These are phyloP conservation scores for Mitragyna speciosa DNA, from an alignment of 257 asterid genomes.

Conservation along the genomic window DNA sequence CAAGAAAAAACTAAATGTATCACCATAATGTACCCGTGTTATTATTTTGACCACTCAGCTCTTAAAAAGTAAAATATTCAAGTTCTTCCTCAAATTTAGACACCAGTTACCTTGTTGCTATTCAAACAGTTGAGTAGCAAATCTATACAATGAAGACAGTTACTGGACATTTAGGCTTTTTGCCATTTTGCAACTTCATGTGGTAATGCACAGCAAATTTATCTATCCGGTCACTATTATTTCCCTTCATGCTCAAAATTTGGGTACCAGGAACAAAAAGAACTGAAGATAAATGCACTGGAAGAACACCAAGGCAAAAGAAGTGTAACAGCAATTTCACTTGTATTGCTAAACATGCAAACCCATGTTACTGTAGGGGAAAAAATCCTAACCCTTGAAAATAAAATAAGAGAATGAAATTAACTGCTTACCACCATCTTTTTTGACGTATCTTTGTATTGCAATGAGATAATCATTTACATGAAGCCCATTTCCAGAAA, in stretches of 20 bases:
- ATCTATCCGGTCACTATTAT: background rate
- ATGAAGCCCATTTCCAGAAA: constrained; percentile 70
- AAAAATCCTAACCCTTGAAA: background rate
- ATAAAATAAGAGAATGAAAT: background rate
- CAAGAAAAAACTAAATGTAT: background rate
- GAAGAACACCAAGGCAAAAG: background rate
- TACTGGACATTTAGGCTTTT: background rate
- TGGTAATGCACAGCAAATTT: background rate
- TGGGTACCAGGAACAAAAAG: background rate
- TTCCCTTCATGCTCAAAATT: background rate
- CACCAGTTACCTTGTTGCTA: background rate
- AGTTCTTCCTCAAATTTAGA: background rate
- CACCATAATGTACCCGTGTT: background rate
- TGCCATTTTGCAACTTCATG: background rate
- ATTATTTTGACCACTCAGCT: background rate
- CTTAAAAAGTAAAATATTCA: background rate
- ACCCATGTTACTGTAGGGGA: background rate
- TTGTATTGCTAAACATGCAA: background rate
- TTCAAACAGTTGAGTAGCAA: background rate
- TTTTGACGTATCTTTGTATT: constrained; percentile 57
- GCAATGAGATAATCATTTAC: constrained; percentile 68
- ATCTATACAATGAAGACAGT: background rate
- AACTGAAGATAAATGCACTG: too few species aligned
- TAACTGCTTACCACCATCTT: constrained; percentile 57
- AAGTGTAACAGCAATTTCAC: background rate